Evolutionary conservation across 2,329 filamentous ascomycete genomes (phyloP), one percentile per base, ranked within the genome.

Genomic region (Aspergillus amoenus): DNA sequence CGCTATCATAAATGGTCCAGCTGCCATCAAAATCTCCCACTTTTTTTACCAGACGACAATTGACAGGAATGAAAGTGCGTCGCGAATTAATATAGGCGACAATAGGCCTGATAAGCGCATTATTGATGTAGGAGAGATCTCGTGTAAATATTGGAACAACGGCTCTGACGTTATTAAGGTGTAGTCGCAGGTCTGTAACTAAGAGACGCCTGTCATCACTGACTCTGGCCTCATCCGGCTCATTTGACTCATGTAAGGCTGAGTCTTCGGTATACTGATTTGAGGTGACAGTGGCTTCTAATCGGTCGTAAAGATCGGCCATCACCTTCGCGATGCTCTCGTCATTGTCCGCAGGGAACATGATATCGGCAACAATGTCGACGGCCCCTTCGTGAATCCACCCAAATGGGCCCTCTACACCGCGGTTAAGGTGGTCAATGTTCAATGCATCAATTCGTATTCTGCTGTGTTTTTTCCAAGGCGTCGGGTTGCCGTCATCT

Each of bases 301-400:
- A 85, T 60, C 91, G 90, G 72, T 97, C 93, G 74, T 97, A 97
- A 68, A 99, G 93, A 70, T 97, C 93, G n/a, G 89, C 88, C 84
- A 99, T 90, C 45, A 97, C 92, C 72, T 97, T 97, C 22, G 88
- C 89, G 55, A 99, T 88, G 61, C 93, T 90, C 61, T 93, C 92
- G 58, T 96, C 90, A 41, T 86, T 85, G 54, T 97, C 94, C 32
- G 87, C 86, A 0, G 94, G 94, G 60, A 99, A 90, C 86, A 96
- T 93, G 63, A 99, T 87, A 68, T 99, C 94, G 6, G 94, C 90
- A 13, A 97, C 88, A 60, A 99, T 96, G 70, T 99, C 94, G 41
- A 99, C 92, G 61, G 94, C 96, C 34, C 94, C 94, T 75, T 97
- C 91, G 64, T 95, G 90, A 52, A 99, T 99, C 94, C 94, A 99